Conservation (phyloP, 2,329 filamentous ascomycete species). For the Colletotrichum chrysophilum region DNA sequence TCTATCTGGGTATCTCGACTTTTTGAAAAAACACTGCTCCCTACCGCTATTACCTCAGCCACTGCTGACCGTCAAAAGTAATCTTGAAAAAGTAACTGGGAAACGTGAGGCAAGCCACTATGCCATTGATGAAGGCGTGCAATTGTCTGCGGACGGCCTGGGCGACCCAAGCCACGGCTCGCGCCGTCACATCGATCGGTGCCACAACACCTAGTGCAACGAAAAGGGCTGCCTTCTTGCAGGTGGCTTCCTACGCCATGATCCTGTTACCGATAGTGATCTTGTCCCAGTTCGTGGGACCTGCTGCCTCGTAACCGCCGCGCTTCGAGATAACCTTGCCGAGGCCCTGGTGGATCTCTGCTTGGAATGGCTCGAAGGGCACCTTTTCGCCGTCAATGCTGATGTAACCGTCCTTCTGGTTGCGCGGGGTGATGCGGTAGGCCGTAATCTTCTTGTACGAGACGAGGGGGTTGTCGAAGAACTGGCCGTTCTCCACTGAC, state of each 20-base stretch:
- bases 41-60: background rate
- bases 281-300: constrained; percentile 57
- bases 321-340: constrained; percentile 84
- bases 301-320: constrained; percentile 72
- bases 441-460: constrained; percentile 85
- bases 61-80: background rate
- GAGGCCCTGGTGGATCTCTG: constrained; percentile 82
- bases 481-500: constrained; percentile 72
- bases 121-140: background rate
- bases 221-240: background rate
- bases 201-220: background rate
- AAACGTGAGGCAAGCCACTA: background rate
- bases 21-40: constrained; percentile 1
- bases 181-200: background rate
- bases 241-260: constrained; percentile 11
- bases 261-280: constrained; percentile 34
- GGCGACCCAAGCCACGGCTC: background rate
- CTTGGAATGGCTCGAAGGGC: constrained; percentile 89
- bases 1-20: constrained; percentile 22
- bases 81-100: background rate
- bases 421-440: constrained; percentile 81
- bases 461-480: constrained; percentile 82
- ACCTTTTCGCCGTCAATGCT: constrained; percentile 92
- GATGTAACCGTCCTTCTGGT: constrained; percentile 79
- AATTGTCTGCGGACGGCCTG: background rate